Evolutionary conservation across 345 rosid species (phyloP), one percentile per base, ranked within the genome.

Genomic region (Gossypium rotundifolium): DNA sequence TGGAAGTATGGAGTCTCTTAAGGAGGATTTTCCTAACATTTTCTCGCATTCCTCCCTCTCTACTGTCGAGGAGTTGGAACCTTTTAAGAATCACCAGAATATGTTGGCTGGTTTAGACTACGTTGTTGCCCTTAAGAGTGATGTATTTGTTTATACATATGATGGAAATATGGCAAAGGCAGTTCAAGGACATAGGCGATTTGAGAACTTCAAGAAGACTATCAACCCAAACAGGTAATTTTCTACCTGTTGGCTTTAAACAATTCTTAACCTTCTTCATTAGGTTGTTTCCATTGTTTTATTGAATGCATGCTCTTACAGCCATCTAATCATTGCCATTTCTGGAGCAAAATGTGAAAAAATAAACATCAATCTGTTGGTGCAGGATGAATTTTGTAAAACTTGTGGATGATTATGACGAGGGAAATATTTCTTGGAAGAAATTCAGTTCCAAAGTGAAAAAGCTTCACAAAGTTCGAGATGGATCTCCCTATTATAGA

Each of bases 141-240:
- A 87, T 45, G 94, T 85, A 14, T 91, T 95, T 86, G 84, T 92
- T 67, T 91, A 90, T 73, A 94, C 98, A 0, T 94, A 92, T 45
- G 93, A 94, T 38, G 97, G 98, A 74, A 94, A 94, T 80, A 92
- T 94, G 98, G 98, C 98, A 22, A 94, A 94, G 88, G 97, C 98
- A 13, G 93, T 92, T 70, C 95, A 94, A 83, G 97, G 97, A 79
- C 98, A 94, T 75, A 79, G 98, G 81, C 82, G 95, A 64, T 92
- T 89, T 65, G 95, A 89, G 83, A 78, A 88, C 81, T 94, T 94
- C 83, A 89, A 83, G 86, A 94, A 86, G 79, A 94, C 97, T 9
- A 87, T 94, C 77, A 88, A 71, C 79, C 98, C 98, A 22, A 97
- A 94, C 87, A 91, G 78, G 98, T 91, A 86, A 84, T 52, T 3